Conservation (phyloP, 257 asterid genomes). For the Coffea eugenioides region DNA sequence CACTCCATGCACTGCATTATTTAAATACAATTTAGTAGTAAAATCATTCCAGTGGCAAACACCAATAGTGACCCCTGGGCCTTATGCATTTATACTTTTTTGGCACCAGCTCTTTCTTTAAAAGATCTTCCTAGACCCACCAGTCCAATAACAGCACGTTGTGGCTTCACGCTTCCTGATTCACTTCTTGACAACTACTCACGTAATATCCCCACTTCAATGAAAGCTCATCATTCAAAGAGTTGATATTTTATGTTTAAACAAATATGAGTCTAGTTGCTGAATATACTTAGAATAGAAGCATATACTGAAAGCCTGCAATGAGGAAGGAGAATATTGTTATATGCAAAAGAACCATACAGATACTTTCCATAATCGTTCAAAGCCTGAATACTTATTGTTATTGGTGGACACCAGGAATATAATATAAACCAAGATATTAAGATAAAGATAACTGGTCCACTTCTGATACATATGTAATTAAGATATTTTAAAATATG, state of each 20-base stretch:
- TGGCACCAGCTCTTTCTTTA: constrained; percentile 9
- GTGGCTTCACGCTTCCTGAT: constrained; percentile 15
- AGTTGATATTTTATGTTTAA: not conserved
- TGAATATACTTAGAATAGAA: not conserved
- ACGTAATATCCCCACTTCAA: not conserved
- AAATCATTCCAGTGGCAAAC: constrained; percentile 45
- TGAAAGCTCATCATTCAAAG: not conserved
- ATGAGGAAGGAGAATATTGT: not conserved
- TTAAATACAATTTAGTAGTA: constrained; percentile 23
- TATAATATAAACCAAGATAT: not conserved
- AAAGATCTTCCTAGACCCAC: constrained; percentile 26
- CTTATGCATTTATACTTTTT: constrained; percentile 12
- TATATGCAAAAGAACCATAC: not conserved
- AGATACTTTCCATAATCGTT: not conserved
- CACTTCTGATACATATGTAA: not conserved
- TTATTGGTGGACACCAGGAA: not conserved
- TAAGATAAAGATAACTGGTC: not conserved
- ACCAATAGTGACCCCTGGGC: constrained; percentile 36
- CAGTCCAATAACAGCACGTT: constrained; percentile 16
- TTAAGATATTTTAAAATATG: not conserved
- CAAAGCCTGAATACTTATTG: not conserved
- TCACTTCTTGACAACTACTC: constrained; percentile 1
- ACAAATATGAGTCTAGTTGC: not conserved
- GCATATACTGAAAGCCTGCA: not conserved
- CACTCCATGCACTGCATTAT: constrained; percentile 38